A percentile compares a stretch with the other conserved stretches of the same genome.
These are phyloP conservation scores for Erodium moschatum DNA, from an alignment of 441 rosid genomes.

Conservation along the genomic window DNA sequence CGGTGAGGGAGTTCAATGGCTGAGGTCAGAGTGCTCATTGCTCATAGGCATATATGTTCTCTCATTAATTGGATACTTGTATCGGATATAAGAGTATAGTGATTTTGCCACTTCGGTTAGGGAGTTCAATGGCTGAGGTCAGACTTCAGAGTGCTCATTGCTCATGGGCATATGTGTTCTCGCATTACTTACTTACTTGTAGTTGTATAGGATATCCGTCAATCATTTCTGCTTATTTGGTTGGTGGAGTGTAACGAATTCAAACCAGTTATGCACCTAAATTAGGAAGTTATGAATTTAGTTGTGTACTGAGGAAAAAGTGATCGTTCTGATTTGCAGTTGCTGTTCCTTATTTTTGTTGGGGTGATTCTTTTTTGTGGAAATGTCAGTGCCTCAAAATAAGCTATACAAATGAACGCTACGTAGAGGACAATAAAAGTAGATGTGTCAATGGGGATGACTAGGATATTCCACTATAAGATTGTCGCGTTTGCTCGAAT, in stretches of 20 bases:
- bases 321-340: too few species aligned
- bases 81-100: not conserved
- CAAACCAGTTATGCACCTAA: too few species aligned
- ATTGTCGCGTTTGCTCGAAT: too few species aligned
- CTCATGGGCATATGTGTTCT: not conserved
- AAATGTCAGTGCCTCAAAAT: too few species aligned
- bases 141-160: not conserved
- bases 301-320: too few species aligned
- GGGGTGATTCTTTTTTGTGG: too few species aligned
- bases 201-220: not conserved
- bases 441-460: too few species aligned
- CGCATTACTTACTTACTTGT: not conserved
- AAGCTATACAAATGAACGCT: too few species aligned
- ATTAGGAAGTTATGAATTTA: too few species aligned
- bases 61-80: not conserved
- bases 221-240: not conserved
- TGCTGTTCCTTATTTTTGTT: too few species aligned
- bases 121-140: not conserved
- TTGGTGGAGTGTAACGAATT: not conserved
- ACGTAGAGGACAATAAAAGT: too few species aligned
- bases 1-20: not conserved
- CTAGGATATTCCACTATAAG: too few species aligned
- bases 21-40: not conserved
- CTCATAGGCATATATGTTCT: not conserved
- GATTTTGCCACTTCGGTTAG: not conserved